Evolutionary conservation across 108 stramenopile species (phyloP), one percentile per base, ranked within the genome.

Genomic region (Nitzschia putrida): DNA sequence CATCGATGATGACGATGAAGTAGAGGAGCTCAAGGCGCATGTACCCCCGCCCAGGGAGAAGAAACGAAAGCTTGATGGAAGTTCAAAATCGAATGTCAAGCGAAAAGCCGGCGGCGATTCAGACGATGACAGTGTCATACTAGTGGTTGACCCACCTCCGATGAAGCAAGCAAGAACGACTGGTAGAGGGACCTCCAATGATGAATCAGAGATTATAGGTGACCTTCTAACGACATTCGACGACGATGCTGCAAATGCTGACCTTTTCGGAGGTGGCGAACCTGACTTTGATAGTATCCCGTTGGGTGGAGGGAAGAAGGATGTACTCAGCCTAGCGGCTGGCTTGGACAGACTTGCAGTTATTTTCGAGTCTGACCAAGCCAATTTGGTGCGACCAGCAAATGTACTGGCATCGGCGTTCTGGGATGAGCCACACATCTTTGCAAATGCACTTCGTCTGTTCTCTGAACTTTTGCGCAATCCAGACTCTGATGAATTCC

Each of bases 1-100:
- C 54, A 81, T 94, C 18, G 81, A 82, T 21, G 93, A 94, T 69
- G 85, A 86, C 45, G 88, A 84, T 57, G 79, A 76, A 53, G 72
- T 79, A 3, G 80, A 80, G 57, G 77, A 73, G 25, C 41, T 79
- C 26, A 76, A 83, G 49, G 76, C 70, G 2, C 63, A 63, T 18
- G 55, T 59, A 39, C 63, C 60, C 3, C 58, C 60, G 18, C 43
- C 74, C 12, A 14, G 55, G 23, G 57, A 39, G 63, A n/a, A 29
- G 51, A 47, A 68, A 61, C 47, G 47, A 18, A 49, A 49, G n/a
- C n/a, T 4, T 18, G 24, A 58, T 11, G 3, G 54, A 45, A 47
- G 45, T 34, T 34, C 29, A 4, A 49, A 18, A 18, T 6, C 47
- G 6, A 49, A 18, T 49, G 47, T 49, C 47, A 63, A 63, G 43